Base-by-base conservation (phyloP, 2,329 filamentous ascomycete species). In the Graphilbum fragrans region DNA sequence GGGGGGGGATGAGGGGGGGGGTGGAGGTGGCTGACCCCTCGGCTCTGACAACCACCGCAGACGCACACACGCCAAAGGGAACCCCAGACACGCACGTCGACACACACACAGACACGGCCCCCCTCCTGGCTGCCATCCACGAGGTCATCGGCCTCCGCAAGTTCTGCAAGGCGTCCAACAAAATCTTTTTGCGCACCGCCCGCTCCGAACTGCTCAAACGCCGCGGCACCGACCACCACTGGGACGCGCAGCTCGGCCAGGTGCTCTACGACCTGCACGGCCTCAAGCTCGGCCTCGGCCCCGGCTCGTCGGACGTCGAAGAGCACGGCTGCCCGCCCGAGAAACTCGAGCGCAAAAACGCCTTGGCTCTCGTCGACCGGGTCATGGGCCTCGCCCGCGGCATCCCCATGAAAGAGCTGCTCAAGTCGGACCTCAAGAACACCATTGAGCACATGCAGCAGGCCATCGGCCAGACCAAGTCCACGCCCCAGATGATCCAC, bases 361-460 rank as follows among this genome's bases (percentile, higher is more conserved):
- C 88, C 0, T 71, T 88, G 53, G 78, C 82, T 48, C 72, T 95
- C 37, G 77, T 94, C 11, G 84, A 94, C 47, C 84, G 88, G 53
- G 75, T 96, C 31, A 81, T 93, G 54, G 67, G 76, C 29, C 77
- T 95, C 44, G 86, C 86, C 2, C 80, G 81, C 38, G 80, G 83
- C 46, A 81, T 95, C 67, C 80, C 85, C 19, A 83, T 94, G 65
- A 94, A 90, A 53, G 92, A 96, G 49, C 64, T 96, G 17, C 75
- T 87, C 16, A 96, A 94, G 58, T 92, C 87, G 16, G 86, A 96
- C 42, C 67, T 98, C 41, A 93, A 90, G 57, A 77, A 72, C 16
- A 86, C 87, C 0, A 92, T 98, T 44, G 92, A 98, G 45, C 87
- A 88, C 50, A 86, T 98, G 61, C 88, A 96, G 56, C 80, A 86